Base-by-base conservation (phyloP, 2,329 filamentous ascomycete genomes). In the Beauveria scarabaeidicola region DNA sequence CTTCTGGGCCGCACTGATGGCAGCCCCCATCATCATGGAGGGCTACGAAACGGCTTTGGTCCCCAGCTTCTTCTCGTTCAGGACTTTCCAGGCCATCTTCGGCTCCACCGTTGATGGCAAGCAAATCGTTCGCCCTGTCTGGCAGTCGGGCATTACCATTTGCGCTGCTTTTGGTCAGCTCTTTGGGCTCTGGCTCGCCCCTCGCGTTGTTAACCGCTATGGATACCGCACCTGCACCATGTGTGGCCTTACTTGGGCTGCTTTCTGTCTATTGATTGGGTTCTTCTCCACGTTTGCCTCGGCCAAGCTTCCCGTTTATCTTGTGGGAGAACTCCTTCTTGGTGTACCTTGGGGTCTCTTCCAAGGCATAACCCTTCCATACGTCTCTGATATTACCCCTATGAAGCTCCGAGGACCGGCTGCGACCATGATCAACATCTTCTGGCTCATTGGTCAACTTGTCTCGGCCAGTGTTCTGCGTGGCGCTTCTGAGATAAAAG, bases 381-480 rank as follows among this genome's bases (percentile, higher is more conserved):
- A 77, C 55, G 72, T 73, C 0, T 73, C 74, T 1, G 74, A 76
- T 41, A 62, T 68, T 17, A 62, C 61, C 3, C 64, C 64, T 29
- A 57, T 61, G 69, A 74, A 69, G 5, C 68, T 77, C 3, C 68
- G 73, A 10, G 67, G 67, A 2, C 73, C 74, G 25, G 66, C 76
- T 1, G 73, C 72, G 0, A 70, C 68, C 0, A 74, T 74, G 59
- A 68, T 72, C 47, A 76, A 75, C 56, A 65, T 77, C 60, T 76
- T 73, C 60, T 75, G 73, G 69, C 68, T 72, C 13, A 68, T 75
- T 29, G 75, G 75, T 5, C 73, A 76, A 60, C 63, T 76, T 15
- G 61, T 73, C 15, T 67, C 68, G 0, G 68, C 70, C 1, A 70
- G 67, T 0, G 70, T 75, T 1, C 65, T 73, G 8, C 68, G 69